Evolutionary conservation across 768 basidiomycete species (phyloP).

Genomic region (Psilocybe cubensis): DNA sequence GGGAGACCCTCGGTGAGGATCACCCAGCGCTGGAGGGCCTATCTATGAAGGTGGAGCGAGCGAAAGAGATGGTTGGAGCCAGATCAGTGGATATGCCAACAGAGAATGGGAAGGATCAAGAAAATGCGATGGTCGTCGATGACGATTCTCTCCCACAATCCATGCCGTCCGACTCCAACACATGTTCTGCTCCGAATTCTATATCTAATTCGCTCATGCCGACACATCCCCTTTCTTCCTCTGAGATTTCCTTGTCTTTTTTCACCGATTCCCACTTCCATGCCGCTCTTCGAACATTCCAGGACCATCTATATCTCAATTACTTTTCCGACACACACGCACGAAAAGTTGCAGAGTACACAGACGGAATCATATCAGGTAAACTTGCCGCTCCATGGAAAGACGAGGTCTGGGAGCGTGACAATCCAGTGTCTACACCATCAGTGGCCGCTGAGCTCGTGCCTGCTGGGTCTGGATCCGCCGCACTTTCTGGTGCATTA

Average conservation of each 20-base stretch:
- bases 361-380: slow-evolving; percentile 46
- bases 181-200: background rate
- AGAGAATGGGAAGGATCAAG: background rate
- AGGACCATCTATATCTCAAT: slow-evolving; percentile 59
- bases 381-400: slow-evolving; percentile 62
- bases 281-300: slow-evolving; percentile 57
- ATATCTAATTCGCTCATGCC: background rate
- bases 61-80: no score
- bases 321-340: slow-evolving; percentile 51
- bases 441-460: background rate
- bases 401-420: slow-evolving; percentile 60
- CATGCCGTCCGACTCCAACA: background rate
- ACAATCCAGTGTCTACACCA: slow-evolving; percentile 31
- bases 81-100: background rate
- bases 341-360: slow-evolving; percentile 44
- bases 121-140: slow-evolving; percentile 14
- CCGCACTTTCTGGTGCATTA: slow-evolving; percentile 7
- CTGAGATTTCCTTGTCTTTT: slow-evolving; percentile 36
- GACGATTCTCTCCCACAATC: background rate
- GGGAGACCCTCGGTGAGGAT: slow-evolving; percentile 32
- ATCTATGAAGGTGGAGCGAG: background rate
- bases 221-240: background rate
- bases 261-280: slow-evolving; percentile 59
- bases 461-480: background rate
- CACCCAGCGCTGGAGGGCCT: slow-evolving; percentile 36